A percentile compares a stretch with the other conserved stretches of the same genome.
Evolutionary conservation across 768 basidiomycete genomes (phyloP).

Genomic region (Auricularia heimuer): DNA sequence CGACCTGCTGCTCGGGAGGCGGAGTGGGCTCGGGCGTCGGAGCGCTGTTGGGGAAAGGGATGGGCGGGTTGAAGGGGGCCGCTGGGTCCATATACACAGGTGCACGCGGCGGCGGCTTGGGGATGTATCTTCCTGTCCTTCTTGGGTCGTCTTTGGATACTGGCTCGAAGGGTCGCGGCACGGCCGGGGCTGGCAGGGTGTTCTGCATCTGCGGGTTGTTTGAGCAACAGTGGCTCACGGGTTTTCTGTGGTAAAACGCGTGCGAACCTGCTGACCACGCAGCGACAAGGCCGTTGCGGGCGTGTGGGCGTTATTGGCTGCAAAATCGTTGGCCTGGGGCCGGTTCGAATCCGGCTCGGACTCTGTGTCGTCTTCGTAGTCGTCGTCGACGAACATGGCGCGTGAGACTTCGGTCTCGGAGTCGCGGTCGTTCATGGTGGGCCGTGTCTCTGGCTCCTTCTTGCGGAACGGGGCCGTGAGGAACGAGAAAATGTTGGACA

Average conservation of each 20-base stretch:
- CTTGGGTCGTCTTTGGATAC: background rate
- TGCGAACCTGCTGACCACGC: background rate
- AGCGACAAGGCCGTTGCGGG: background rate
- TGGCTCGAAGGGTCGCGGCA: background rate
- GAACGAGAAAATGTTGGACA: slow-evolving; percentile 34
- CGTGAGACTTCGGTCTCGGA: background rate
- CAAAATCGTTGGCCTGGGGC: background rate
- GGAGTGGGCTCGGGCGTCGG: background rate
- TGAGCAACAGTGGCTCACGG: no score
- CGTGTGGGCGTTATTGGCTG: background rate
- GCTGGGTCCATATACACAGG: background rate
- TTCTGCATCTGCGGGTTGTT: background rate
- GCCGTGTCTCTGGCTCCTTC: background rate
- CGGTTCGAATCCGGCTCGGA: background rate
- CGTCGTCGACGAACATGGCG: background rate
- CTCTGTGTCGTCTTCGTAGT: background rate
- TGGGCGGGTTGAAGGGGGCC: background rate
- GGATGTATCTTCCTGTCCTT: background rate
- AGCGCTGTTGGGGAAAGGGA: background rate
- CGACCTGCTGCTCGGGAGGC: background rate
- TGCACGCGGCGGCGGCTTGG: background rate
- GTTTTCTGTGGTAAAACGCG: background rate
- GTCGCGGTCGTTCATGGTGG: background rate
- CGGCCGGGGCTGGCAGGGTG: background rate
- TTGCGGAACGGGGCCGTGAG: slow-evolving; percentile 38